Evolutionary conservation across 2,329 filamentous ascomycete genomes (phyloP).

Genomic region (Metarhizium anisopliae): DNA sequence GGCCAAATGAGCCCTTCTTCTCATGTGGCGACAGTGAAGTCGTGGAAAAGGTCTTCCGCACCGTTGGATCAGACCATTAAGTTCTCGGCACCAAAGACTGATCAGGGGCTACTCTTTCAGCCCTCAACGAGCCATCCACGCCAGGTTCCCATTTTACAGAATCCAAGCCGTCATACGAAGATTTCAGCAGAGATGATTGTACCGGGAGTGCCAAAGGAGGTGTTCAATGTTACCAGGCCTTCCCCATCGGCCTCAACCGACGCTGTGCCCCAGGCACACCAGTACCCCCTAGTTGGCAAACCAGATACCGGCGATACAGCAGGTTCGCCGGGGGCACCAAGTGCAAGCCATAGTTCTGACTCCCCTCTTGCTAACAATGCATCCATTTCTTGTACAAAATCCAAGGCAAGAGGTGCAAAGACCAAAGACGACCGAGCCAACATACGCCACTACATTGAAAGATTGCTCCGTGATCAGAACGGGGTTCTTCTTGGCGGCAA

Average conservation of each 20-base stretch:
- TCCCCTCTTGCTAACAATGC: neutral
- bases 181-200: neutral
- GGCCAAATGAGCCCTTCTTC: neutral
- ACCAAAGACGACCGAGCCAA: neutral
- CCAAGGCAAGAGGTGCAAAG: neutral
- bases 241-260: neutral
- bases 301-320: neutral
- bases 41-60: conserved; percentile 1
- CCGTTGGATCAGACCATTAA: neutral
- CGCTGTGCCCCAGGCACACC: neutral
- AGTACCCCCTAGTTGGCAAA: neutral
- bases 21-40: conserved; percentile 1
- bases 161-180: neutral
- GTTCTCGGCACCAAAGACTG: neutral
- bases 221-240: neutral
- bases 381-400: neutral
- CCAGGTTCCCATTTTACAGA: neutral
- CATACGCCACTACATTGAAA: conserved; percentile 15
- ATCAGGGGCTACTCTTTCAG: conserved; percentile 3
- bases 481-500: conserved; percentile 44
- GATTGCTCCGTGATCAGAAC: conserved; percentile 19
- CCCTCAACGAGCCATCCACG: neutral
- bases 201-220: neutral
- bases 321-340: neutral
- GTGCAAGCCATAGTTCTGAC: neutral